Conservation (phyloP, 1,284 basidiomycete species). For the Trichosporon asahii region DNA sequence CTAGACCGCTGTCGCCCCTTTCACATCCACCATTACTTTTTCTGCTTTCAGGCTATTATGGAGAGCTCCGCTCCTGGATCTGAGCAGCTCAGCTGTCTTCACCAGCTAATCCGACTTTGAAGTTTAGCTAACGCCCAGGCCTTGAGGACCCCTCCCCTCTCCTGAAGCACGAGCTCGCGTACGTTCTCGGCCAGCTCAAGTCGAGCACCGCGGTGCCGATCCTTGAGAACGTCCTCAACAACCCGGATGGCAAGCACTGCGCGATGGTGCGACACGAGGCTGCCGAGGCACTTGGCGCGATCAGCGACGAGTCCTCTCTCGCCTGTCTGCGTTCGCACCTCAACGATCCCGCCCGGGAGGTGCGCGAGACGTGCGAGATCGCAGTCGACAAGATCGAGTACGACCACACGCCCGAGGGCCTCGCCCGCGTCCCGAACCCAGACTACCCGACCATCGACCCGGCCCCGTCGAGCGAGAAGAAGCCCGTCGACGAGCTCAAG, state of each 20-base stretch:
- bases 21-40: no score
- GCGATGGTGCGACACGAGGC: constrained; percentile 99
- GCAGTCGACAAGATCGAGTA: constrained; percentile 93
- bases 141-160: constrained; percentile 84
- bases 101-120: no score
- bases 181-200: constrained; percentile 91
- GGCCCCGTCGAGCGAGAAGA: constrained; percentile 61
- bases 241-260: constrained; percentile 53
- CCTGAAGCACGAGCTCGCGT: constrained; percentile 95
- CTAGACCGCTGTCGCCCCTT: no score
- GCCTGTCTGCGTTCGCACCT: constrained; percentile 71
- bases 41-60: no score
- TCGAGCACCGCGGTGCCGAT: constrained; percentile 69
- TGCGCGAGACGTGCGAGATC: constrained; percentile 96
- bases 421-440: constrained; percentile 45
- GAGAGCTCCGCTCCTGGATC: no score
- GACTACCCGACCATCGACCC: constrained; percentile 91
- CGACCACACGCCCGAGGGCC: constrained; percentile 63
- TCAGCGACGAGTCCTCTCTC: constrained; percentile 67
- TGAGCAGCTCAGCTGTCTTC: no score
- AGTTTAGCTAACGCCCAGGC: constrained; percentile 55
- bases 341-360: constrained; percentile 69
- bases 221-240: constrained; percentile 73
- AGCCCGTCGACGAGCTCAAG: constrained; percentile 57
- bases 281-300: constrained; percentile 96